Base-by-base conservation (phyloP, 768 basidiomycete species). In the Hirschioporus abietinus region DNA sequence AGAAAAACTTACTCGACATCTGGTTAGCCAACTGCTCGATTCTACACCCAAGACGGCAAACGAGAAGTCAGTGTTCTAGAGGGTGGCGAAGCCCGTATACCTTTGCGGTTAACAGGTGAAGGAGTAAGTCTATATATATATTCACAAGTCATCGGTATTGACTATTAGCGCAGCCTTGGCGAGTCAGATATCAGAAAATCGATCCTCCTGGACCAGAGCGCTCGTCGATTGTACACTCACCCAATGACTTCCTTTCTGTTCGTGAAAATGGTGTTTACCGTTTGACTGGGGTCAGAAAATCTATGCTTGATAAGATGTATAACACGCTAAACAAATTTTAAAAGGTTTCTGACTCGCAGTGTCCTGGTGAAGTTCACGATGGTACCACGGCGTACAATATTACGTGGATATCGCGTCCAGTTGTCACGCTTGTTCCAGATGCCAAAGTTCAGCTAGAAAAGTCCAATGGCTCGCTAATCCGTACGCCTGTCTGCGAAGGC, bases 31-130 rank as follows among this genome's bases (percentile, higher is more conserved):
- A 95, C 93, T 0, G 95, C 82, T 24, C 88, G 88, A 75, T 96
- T 97, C 76, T 95, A 95, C 72, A 88, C 89, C 35, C 84, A 83
- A 70, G 80, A 81, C 12, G 80, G 81, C 64, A 81, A 83, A 67
- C 85, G 86, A 7, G 80, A 80, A 59, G 77, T 89, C 8, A 85
- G 86, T 6, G 84, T 95, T 18, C 81, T 94, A 7, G 91, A 96
- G 71, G 86, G 88, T 58, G 90, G 93, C 67, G 77, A 79, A 52
- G 89, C 88, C 0, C 83, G 79, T 36, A 81, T 98, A 12, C 95
- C 95, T 52, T 77, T 98, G 58, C 85, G 95, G 27, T 78, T 99
- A 64, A 96, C 95, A 23, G 97, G 97, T 6, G 92, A 96, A 75
- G 90, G 88, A 62, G 96, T 96, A 76, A 68, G 88, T 79, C 17